Evolutionary conservation across 179 eudicot species (phyloP).

Genomic region (Heliamphora pulchella): DNA sequence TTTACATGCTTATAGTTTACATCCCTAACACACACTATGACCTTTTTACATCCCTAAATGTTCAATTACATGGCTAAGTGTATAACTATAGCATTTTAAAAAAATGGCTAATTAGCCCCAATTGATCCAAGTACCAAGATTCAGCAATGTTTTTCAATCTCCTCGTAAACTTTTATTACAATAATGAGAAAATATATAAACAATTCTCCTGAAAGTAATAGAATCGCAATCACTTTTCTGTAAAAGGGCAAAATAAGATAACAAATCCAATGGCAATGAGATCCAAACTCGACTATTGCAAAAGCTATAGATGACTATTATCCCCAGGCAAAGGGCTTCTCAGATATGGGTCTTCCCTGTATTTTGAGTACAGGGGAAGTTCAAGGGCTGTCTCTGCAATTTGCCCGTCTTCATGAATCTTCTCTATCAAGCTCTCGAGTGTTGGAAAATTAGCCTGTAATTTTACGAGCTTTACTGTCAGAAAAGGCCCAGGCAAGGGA

Average conservation of each 20-base stretch:
- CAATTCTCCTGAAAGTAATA: background rate
- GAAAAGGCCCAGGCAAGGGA: background rate
- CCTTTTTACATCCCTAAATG: too few relatives aligned
- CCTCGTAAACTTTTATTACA: too few relatives aligned
- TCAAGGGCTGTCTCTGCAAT: slow-evolving; percentile 77
- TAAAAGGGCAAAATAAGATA: background rate
- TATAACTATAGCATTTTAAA: too few relatives aligned
- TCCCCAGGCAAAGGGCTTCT: slow-evolving; percentile 22
- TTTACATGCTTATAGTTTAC: too few relatives aligned
- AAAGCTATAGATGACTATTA: slow-evolving; percentile 11
- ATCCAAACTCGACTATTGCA: background rate
- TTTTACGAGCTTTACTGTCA: background rate
- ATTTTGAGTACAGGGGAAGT: slow-evolving; percentile 60
- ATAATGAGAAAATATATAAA: too few relatives aligned
- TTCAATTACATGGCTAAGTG: too few relatives aligned
- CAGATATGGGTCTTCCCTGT: slow-evolving; percentile 41
- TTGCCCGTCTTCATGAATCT: slow-evolving; percentile 64
- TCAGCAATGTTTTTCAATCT: too few relatives aligned
- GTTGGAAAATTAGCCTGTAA: slow-evolving; percentile 73
- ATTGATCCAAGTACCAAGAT: too few relatives aligned
- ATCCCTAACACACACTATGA: too few relatives aligned
- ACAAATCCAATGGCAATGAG: background rate
- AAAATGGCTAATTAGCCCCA: too few relatives aligned
- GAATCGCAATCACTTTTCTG: background rate
- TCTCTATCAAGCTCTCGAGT: slow-evolving; percentile 61